Evolutionary conservation across 2,329 filamentous ascomycete species (phyloP).

Genomic region (Trichothecium roseum): DNA sequence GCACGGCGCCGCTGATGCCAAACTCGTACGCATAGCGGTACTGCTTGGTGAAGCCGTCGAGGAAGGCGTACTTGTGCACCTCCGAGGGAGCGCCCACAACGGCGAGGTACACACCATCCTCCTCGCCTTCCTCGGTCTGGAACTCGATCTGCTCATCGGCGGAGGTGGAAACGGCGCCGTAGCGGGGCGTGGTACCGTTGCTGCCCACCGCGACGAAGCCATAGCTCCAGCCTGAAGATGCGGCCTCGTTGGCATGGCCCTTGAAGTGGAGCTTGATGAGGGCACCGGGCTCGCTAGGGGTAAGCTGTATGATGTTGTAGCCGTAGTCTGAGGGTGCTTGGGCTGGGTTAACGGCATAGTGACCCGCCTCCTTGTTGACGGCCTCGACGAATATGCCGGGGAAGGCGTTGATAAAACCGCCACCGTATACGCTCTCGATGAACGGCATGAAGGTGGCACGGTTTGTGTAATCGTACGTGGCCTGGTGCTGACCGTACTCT

Average conservation of each 20-base stretch:
- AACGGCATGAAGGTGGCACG: constrained; percentile 1
- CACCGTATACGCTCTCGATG: constrained; percentile 1
- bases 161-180: not conserved
- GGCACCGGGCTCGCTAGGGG: not conserved
- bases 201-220: constrained; percentile 1
- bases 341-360: constrained; percentile 1
- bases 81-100: not conserved
- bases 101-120: constrained; percentile 1
- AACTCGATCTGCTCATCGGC: not conserved
- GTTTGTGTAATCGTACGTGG: constrained; percentile 3
- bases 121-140: constrained; percentile 1
- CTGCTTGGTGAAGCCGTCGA: not conserved
- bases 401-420: constrained; percentile 2
- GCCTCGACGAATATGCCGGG: constrained; percentile 1
- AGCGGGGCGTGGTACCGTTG: constrained; percentile 1
- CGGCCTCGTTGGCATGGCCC: constrained; percentile 1
- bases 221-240: constrained; percentile 1
- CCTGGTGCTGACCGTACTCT: constrained; percentile 2
- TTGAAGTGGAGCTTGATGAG: constrained; percentile 3
- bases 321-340: constrained; percentile 2
- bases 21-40: constrained; percentile 2
- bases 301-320: constrained; percentile 2
- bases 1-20: constrained; percentile 1
- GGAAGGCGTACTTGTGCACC: constrained; percentile 1
- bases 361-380: constrained; percentile 1